A percentile compares a stretch with the other conserved stretches of the same genome.
These are phyloP conservation scores for Exidia glandulosa DNA, from an alignment of 768 basidiomycete species.

Conservation along the genomic window DNA sequence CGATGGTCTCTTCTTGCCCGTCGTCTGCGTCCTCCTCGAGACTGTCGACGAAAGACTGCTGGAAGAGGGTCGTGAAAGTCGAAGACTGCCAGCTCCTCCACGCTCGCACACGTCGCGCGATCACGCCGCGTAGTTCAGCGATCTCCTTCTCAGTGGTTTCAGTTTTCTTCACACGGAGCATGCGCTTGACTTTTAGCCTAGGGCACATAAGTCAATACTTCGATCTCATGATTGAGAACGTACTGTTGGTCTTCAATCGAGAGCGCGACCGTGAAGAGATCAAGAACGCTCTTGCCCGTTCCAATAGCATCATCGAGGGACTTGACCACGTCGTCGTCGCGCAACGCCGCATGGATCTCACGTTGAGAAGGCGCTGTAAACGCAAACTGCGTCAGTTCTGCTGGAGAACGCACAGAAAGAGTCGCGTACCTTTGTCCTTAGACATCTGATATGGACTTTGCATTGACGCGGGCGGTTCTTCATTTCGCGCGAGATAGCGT, in stretches of 20 bases:
- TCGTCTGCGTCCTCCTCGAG: neutral
- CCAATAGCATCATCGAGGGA: neutral
- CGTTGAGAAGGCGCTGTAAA: neutral
- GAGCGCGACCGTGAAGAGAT: neutral
- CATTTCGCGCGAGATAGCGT: neutral
- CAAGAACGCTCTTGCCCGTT: neutral
- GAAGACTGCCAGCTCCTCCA: neutral
- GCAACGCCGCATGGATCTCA: neutral
- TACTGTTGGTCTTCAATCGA: neutral
- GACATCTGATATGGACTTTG: neutral
- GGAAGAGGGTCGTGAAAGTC: neutral
- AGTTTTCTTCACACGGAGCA: neutral
- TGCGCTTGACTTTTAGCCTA: neutral
- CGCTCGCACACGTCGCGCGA: neutral
- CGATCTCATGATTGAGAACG: neutral
- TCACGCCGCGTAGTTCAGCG: neutral
- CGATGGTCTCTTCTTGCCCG: neutral
- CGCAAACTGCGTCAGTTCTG: no score
- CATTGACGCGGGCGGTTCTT: neutral
- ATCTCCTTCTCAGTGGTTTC: neutral
- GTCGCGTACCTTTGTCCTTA: neutral
- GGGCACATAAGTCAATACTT: no score
- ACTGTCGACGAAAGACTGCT: neutral
- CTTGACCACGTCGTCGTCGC: neutral
- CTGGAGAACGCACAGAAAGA: neutral